Percentiles rank a stretch among this genome's conserved stretches.
Conservation (phyloP, 164 flowering plant species). For the Chimonanthus praecox region DNA sequence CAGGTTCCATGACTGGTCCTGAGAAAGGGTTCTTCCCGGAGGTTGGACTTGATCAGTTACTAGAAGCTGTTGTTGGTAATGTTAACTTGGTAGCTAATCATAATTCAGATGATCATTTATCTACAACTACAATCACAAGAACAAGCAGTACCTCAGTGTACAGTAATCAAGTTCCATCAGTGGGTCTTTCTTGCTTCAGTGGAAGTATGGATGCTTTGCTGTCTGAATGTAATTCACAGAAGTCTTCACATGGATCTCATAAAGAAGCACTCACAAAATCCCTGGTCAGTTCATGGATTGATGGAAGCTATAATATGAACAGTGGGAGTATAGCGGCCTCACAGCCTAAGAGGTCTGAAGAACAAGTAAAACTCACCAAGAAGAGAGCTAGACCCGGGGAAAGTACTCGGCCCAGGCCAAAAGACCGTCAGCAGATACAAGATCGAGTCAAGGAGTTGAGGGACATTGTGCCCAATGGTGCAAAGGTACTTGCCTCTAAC, state of each 20-base stretch:
- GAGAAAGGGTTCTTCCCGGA: constrained; percentile 58
- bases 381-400: constrained; percentile 85
- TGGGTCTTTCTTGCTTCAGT: constrained; percentile 25
- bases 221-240: constrained; percentile 18
- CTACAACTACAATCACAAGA: constrained; percentile 37
- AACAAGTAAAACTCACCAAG: constrained; percentile 40
- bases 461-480: constrained; percentile 69
- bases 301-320: constrained; percentile 48
- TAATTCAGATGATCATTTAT: constrained; percentile 36
- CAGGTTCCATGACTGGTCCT: constrained; percentile 19
- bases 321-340: constrained; percentile 21
- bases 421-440: constrained; percentile 82
- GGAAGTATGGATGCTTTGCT: constrained; percentile 21
- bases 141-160: constrained; percentile 25
- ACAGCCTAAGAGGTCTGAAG: constrained; percentile 36
- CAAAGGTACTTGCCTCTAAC: constrained; percentile 46
- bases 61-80: constrained; percentile 29
- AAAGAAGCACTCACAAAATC: constrained; percentile 38
- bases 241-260: constrained; percentile 18
- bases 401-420: constrained; percentile 76
- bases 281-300: constrained; percentile 49
- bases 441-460: constrained; percentile 76
- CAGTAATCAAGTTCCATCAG: constrained; percentile 27
- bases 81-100: constrained; percentile 23
- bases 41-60: constrained; percentile 49